Conservation (phyloP, 768 basidiomycete species). For the Postia placenta region DNA sequence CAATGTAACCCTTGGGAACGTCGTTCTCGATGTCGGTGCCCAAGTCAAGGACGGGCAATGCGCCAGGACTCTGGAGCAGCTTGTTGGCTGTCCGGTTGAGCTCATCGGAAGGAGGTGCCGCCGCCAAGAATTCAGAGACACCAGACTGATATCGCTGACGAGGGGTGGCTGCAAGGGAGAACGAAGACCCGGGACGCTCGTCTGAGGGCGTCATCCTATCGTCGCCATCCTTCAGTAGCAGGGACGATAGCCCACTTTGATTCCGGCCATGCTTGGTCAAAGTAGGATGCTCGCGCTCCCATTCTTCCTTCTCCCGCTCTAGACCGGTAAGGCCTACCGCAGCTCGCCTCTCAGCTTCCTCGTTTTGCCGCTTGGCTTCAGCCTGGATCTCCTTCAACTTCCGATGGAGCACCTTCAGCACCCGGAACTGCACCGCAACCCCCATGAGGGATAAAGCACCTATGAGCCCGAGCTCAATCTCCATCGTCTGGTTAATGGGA, state of each 20-base stretch:
- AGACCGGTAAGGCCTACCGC: conserved; percentile 62
- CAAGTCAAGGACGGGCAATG: conserved; percentile 67
- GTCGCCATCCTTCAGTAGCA: conserved; percentile 53
- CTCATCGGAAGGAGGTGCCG: conserved; percentile 56
- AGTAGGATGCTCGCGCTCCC: conserved; percentile 82
- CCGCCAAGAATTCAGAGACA: conserved; percentile 68
- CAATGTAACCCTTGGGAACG: conserved; percentile 66
- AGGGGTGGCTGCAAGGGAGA: conserved; percentile 38
- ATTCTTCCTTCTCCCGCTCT: conserved; percentile 66
- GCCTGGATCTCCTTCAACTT: conserved; percentile 76
- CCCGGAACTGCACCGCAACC: conserved; percentile 83
- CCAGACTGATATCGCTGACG: conserved; percentile 61
- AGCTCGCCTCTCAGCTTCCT: conserved; percentile 70
- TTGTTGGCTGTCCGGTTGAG: conserved; percentile 43
- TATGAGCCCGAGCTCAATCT: conserved; percentile 88
- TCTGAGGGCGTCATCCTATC: conserved; percentile 38
- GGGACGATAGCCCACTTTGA: conserved; percentile 63
- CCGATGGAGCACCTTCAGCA: conserved; percentile 71
- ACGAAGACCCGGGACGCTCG: conserved; percentile 43
- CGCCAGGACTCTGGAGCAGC: conserved; percentile 42
- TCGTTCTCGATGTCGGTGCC: conserved; percentile 70
- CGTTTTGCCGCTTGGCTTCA: conserved; percentile 67
- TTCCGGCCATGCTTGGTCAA: conserved; percentile 53
- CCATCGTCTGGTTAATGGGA: conserved; percentile 85
- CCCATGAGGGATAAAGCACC: conserved; percentile 82